Conservation (phyloP, 2,329 filamentous ascomycete species). For the Madurella mycetomatis region DNA sequence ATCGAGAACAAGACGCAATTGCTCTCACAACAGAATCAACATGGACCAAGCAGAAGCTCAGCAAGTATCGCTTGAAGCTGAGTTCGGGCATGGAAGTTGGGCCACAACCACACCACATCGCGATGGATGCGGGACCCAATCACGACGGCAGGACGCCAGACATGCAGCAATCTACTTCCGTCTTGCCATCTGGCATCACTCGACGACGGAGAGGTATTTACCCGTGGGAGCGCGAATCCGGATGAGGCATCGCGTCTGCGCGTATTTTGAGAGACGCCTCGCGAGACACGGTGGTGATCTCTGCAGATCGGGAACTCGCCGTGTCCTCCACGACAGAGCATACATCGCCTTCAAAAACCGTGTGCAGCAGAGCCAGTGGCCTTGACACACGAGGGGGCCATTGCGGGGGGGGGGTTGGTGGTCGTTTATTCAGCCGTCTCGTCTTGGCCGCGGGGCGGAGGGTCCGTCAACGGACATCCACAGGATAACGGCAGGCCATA, state of each 20-base stretch:
- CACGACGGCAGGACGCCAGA: slow-evolving; percentile 21
- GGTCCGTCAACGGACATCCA: not conserved
- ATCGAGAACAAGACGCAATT: slow-evolving; percentile 13
- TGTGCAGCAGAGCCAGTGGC: not conserved
- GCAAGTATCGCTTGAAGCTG: slow-evolving; percentile 14
- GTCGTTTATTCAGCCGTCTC: not conserved
- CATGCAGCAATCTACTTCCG: slow-evolving; percentile 21
- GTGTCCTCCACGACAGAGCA: not conserved
- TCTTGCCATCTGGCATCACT: slow-evolving; percentile 29
- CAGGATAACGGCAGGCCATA: not conserved
- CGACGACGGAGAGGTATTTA: slow-evolving; percentile 21
- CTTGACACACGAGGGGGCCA: not conserved
- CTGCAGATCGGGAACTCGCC: not conserved
- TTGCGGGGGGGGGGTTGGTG: not conserved
- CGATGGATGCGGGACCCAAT: slow-evolving; percentile 24
- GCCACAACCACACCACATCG: slow-evolving; percentile 24
- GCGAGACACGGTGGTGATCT: not conserved
- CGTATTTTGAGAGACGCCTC: not conserved
- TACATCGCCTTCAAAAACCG: not conserved
- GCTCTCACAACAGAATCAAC: slow-evolving; percentile 4
- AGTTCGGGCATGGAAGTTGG: slow-evolving; percentile 27
- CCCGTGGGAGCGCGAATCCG: slow-evolving; percentile 13
- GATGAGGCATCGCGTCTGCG: not conserved
- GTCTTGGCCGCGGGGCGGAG: not conserved
- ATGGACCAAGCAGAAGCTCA: slow-evolving; percentile 5